Base-by-base conservation (phyloP, 805 yeast species). In the Candida krabiensis region DNA sequence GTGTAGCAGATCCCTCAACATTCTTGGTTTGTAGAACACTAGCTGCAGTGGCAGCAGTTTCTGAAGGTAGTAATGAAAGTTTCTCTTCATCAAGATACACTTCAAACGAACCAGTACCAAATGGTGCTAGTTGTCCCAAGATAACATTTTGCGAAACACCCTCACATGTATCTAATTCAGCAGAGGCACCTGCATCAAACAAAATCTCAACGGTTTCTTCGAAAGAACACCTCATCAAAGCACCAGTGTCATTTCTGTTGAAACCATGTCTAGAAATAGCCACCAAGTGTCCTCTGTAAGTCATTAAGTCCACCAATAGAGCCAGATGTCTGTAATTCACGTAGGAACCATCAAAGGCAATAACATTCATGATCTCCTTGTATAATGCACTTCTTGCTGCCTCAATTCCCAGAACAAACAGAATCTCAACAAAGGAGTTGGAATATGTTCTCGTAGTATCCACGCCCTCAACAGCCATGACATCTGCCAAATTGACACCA, bases 251-350 rank as follows among this genome's bases (percentile, higher is more conserved):
- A 26, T 96, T 86, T 69, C 99, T 83, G 67, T 93, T 93, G 67
- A 93, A 91, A 77, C 99, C 99, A 61, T 93, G 99, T 77, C 99
- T 95, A 30, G 98, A 91, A 56, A 93, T 90, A 28, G 99, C 98
- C 86, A 95, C 91, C 65, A 93, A 74, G 60, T 91, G 96, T 58
- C 99, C 99, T 60, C 96, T 83, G 27, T 96, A 86, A 2, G 99
- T 93, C 99, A 93, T 93, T 26, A 90, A 95, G 71, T 93, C 99
- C 42, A 93, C 98, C 55, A 93, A 75, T 55, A 93, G 71, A 4
- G 99, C 97, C 93, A 93, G 84, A 59, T 93, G 99, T 69, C 99
- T 83, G 69, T 93, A 93, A 67, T 93, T 93, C 46, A 93, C 99
- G 58, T 93, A 93, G 26, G 99, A 90, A 86, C 99, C 99, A 76